Evolutionary conservation across 495 filamentous ascomycete genomes (phyloP).

Genomic region (Daldinia grandis): DNA sequence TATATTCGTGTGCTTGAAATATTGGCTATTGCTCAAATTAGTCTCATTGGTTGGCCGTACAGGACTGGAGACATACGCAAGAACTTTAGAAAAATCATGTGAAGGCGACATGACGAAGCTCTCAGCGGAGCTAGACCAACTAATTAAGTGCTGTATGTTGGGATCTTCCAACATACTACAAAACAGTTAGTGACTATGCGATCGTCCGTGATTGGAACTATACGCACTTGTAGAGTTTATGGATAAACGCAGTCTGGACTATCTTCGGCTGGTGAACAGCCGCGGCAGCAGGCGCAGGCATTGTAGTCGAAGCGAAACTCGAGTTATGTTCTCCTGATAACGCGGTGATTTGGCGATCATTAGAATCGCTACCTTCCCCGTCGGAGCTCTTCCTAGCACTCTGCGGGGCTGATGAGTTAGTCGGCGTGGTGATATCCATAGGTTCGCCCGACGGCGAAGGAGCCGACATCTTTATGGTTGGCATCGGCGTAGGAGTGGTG

Average conservation of each 20-base stretch:
- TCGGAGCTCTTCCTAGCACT: constrained; percentile 57
- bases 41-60: constrained; percentile 7
- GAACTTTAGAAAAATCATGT: constrained; percentile 96
- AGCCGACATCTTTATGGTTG: constrained; percentile 60
- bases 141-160: constrained; percentile 91
- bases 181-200: constrained; percentile 50
- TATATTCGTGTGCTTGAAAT: constrained; percentile 99
- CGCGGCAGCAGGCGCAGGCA: constrained; percentile 69
- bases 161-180: constrained; percentile 94
- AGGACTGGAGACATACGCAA: constrained; percentile 72
- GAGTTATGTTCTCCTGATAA: constrained; percentile 45
- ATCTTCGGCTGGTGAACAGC: constrained; percentile 96
- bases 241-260: constrained; percentile 98
- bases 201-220: constrained; percentile 13
- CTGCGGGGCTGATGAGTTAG: constrained; percentile 53
- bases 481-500: constrained; percentile 45
- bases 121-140: constrained; percentile 91
- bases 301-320: constrained; percentile 44
- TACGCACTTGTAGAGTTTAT: constrained; percentile 97
- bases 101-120: constrained; percentile 99
- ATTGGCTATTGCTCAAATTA: constrained; percentile 66
- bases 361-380: constrained; percentile 52
- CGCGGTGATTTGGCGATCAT: constrained; percentile 42
- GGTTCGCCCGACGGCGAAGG: constrained; percentile 58
- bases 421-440: constrained; percentile 61